These are phyloP conservation scores for Fraxinus sp. DNA, from an alignment of 305 asterid species.

Conservation along the genomic window DNA sequence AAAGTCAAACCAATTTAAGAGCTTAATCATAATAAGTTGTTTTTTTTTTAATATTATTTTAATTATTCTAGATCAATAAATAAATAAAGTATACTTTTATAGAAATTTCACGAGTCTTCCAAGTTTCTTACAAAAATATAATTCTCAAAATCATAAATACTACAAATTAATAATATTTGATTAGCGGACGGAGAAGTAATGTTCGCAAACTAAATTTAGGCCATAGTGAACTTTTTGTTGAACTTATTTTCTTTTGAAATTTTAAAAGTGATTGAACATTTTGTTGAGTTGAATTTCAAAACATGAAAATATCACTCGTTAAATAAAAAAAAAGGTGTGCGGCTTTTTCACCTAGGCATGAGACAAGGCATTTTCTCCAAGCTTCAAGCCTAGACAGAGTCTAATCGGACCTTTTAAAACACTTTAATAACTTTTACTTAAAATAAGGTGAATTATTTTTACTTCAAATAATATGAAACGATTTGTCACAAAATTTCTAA, in stretches of 20 bases:
- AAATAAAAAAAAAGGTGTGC: neutral
- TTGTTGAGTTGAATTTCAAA: neutral
- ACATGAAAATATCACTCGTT: neutral
- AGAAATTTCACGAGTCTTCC: neutral
- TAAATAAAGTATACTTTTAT: neutral
- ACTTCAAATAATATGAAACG: neutral
- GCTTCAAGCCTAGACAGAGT: neutral
- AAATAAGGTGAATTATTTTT: neutral
- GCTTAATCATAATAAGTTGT: neutral
- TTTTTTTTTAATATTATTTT: too few species aligned
- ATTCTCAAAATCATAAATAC: neutral
- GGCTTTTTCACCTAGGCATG: neutral
- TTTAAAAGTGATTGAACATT: neutral
- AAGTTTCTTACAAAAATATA: neutral
- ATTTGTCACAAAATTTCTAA: neutral
- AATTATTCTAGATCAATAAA: too few species aligned
- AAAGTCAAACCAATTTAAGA: neutral
- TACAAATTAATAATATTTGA: neutral
- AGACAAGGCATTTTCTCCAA: neutral
- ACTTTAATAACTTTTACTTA: neutral
- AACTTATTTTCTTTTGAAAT: neutral
- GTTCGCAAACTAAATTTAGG: neutral
- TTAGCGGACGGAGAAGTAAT: neutral
- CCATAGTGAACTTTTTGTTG: neutral
- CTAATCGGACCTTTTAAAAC: neutral